Evolutionary conservation across 1,284 basidiomycete genomes (phyloP), one percentile per base, ranked within the genome.

Genomic region (Coniferiporia weirii): DNA sequence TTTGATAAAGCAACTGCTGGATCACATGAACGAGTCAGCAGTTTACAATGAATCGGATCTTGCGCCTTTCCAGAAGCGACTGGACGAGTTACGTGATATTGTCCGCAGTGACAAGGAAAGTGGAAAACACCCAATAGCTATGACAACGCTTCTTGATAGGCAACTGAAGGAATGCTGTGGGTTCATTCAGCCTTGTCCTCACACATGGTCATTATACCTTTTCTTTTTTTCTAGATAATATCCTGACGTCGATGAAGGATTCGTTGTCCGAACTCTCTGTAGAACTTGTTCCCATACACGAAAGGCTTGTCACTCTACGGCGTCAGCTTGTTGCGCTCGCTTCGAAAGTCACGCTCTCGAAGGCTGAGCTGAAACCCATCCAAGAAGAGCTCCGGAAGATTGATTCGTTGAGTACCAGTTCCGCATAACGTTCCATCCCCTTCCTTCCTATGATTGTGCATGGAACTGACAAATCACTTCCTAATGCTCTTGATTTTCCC

Each of bases 331-430:
- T 91, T 44, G 84, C 91, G 1, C 82, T 98, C 45, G 91, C 94
- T 15, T 90, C 93, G 5, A 93, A 94, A 68, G 88, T 88, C 57
- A 91, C 90, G 45, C 82, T 87, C 3, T 85, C 88, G 63, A 94
- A 93, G 72, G 76, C 87, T 7, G 96, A 98, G 71, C 82, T 97
- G 64, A 95, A 96, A 75, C 87, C 89, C 35, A 75, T 98, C 51
- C 83, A 92, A 62, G 95, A 98, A 70, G 96, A 99, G 71, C 78
- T 99, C 61, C 84, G 96, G 61, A 93, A 91, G 74, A 97, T 99
- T 64, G 95, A 97, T 76, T 87, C 86, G 91, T 89, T 91, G 79
- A 83, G 89, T 88, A 72, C 53, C 55, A 56, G 49, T 57, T 59
- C 62, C 69, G 62, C 67, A 57, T 73, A 70, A 65, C 67, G 55